Percentiles rank a stretch among this genome's conserved stretches.
phyloP scores from a whole-genome alignment of 2,329 filamentous ascomycete species.

The Penicillium psychrosexuale region DNA sequence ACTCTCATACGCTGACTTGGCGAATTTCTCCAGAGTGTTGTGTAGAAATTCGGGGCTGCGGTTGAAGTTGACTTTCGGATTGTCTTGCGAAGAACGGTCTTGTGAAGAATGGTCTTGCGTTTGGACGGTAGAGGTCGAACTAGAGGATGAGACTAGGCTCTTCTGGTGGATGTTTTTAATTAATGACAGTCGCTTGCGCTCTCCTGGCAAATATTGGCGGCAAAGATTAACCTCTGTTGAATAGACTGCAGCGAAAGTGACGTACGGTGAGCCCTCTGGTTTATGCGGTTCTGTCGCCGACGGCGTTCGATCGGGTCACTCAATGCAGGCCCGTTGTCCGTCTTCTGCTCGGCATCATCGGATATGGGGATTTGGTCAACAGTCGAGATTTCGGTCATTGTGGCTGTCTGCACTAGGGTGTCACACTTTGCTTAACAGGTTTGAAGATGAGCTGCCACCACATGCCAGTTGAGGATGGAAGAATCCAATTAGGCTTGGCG shows the following conservation, averaged over 20 bases:
- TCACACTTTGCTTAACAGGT: neutral
- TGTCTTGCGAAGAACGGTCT: neutral
- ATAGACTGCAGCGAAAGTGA: neutral
- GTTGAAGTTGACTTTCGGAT: neutral
- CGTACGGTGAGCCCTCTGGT: constrained; percentile 32
- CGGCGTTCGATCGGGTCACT: constrained; percentile 28
- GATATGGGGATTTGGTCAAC: neutral
- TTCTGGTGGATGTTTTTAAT: constrained; percentile 15
- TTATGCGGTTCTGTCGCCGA: constrained; percentile 31
- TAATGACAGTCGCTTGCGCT: constrained; percentile 20
- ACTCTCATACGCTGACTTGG: constrained; percentile 23
- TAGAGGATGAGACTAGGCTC: constrained; percentile 2
- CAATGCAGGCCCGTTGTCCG: constrained; percentile 28
- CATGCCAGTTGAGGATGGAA: no score
- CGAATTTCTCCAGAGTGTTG: constrained; percentile 18
- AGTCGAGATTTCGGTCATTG: constrained; percentile 2
- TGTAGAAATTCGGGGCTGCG: neutral
- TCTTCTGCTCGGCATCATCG: neutral
- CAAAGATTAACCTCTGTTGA: neutral
- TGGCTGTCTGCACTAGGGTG: neutral
- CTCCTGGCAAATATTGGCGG: constrained; percentile 10
- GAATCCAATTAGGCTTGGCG: neutral
- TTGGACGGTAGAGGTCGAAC: constrained; percentile 1
- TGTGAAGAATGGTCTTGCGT: neutral
- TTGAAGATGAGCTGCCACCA: neutral